phyloP scores from a whole-genome alignment of 176 grass and related monocot genomes.

The Juncus inflexus region DNA sequence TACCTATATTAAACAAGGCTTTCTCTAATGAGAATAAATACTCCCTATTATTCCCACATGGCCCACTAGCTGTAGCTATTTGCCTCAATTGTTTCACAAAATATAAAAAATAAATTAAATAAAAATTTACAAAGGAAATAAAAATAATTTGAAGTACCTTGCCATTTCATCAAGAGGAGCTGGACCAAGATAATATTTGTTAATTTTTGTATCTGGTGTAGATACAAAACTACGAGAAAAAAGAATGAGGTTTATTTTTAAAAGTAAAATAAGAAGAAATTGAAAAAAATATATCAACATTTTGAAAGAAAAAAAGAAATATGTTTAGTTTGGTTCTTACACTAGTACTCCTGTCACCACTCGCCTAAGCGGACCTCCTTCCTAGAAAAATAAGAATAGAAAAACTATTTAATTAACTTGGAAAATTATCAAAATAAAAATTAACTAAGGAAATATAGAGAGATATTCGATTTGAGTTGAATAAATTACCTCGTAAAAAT shows the following conservation, averaged over 20 bases:
- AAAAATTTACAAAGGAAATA: conserved; percentile 1
- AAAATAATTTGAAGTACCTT: conserved; percentile 20
- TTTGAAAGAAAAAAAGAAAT: neutral
- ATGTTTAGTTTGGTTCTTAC: conserved; percentile 4
- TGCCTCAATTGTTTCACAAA: conserved; percentile 25
- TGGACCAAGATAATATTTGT: conserved; percentile 46
- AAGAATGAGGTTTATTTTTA: neutral
- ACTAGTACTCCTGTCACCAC: conserved; percentile 35
- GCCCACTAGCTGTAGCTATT: conserved; percentile 38
- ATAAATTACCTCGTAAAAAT: conserved; percentile 40
- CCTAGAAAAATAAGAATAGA: conserved; percentile 21
- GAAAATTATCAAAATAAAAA: conserved; percentile 14
- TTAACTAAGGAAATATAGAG: no score
- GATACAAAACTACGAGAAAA: conserved; percentile 35
- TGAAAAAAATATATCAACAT: no score
- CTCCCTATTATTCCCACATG: conserved; percentile 41
- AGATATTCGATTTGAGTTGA: neutral
- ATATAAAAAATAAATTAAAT: neutral
- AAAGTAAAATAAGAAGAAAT: neutral
- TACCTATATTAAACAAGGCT: conserved; percentile 41
- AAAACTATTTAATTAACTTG: conserved; percentile 21
- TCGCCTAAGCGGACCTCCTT: conserved; percentile 28
- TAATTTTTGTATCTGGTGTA: conserved; percentile 32
- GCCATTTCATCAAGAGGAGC: conserved; percentile 40
- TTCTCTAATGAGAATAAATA: conserved; percentile 45